Evolutionary conservation across 2,329 filamentous ascomycete species (phyloP).

Genomic region (Penicillium sp.): DNA sequence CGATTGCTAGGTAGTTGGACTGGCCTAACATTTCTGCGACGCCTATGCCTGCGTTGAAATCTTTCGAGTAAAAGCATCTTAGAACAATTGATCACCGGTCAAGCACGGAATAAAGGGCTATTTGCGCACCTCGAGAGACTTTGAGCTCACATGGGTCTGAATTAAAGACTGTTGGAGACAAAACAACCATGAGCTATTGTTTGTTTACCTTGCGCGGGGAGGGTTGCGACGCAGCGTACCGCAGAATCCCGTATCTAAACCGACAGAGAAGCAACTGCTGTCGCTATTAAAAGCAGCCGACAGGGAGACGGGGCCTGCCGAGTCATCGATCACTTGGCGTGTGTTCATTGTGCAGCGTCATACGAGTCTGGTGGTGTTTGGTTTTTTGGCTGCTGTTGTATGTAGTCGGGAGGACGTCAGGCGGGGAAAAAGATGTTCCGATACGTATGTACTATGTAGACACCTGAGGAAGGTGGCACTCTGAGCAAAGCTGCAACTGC

Average conservation of each 20-base stretch:
- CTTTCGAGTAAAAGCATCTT: slow-evolving; percentile 33
- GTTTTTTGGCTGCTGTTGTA: background rate
- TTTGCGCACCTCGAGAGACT: slow-evolving; percentile 54
- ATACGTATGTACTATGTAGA: no score
- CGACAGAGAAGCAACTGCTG: slow-evolving; percentile 79
- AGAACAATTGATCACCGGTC: background rate
- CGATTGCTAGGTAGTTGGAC: slow-evolving; percentile 81
- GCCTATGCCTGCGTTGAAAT: slow-evolving; percentile 78
- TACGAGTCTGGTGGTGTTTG: background rate
- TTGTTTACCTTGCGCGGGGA: slow-evolving; percentile 7
- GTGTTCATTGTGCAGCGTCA: slow-evolving; percentile 69
- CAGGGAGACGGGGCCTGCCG: slow-evolving; percentile 69
- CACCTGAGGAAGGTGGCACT: background rate
- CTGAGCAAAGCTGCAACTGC: background rate
- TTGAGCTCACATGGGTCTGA: slow-evolving; percentile 68
- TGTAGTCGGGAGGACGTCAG: background rate
- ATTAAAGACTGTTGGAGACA: slow-evolving; percentile 59
- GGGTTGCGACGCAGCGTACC: slow-evolving; percentile 50
- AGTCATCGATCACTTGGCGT: slow-evolving; percentile 75
- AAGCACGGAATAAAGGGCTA: background rate
- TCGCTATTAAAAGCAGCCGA: slow-evolving; percentile 84
- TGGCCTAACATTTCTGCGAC: slow-evolving; percentile 82
- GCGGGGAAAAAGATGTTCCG: background rate
- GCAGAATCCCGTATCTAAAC: slow-evolving; percentile 79
- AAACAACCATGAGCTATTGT: slow-evolving; percentile 17